Evolutionary conservation across 768 basidiomycete genomes (phyloP), one percentile per base, ranked within the genome.

Genomic region (Amanita brunnescens): DNA sequence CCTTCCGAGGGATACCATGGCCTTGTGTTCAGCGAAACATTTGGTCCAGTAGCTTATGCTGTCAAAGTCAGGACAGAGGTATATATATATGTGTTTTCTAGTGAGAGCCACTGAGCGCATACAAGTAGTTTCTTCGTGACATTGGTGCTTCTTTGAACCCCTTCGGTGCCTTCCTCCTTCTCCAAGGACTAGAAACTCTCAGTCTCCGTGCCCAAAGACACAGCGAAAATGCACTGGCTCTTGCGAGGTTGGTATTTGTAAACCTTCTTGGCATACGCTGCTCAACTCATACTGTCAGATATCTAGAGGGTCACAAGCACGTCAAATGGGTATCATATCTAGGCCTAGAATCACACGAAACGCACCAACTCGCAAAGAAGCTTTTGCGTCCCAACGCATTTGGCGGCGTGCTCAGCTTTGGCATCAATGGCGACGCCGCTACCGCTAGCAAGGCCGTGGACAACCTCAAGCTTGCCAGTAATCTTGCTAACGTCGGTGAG

Each of bases 141-240:
- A 56, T 87, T 26, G 87, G 86, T 12, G 74, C 83, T 8, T 60
- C 70, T 13, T 54, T 87, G 57, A 85, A 84, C 65, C 84, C 87
- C 24, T 86, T 89, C 60, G 80, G 67, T 5, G 83, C 83, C 1
- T 88, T 88, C 70, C 73, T 87, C 39, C 73, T 89, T 8, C 67
- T 90, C n/a, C 83, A 86, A 59, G 87, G 87, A 35, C 71, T 89
- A 24, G 87, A 90, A 68, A 90, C 87, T 5, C 77, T 89, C 51
- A 80, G 77, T 54, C 66, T 90, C 48, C 77, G 87, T 13, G 81
- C 73, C 6, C 76, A 90, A 68, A 66, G 87, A 47, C 89, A 91
- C 62, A 75, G 73, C 47, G 72, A 80, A 34, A 90, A 91, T 55
- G 81, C 83, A 0, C 72, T 91, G 12, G 75, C 74, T 3, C 72